Evolutionary conservation across 2,329 filamentous ascomycete genomes (phyloP).

Genomic region (Claviceps humidiphila): DNA sequence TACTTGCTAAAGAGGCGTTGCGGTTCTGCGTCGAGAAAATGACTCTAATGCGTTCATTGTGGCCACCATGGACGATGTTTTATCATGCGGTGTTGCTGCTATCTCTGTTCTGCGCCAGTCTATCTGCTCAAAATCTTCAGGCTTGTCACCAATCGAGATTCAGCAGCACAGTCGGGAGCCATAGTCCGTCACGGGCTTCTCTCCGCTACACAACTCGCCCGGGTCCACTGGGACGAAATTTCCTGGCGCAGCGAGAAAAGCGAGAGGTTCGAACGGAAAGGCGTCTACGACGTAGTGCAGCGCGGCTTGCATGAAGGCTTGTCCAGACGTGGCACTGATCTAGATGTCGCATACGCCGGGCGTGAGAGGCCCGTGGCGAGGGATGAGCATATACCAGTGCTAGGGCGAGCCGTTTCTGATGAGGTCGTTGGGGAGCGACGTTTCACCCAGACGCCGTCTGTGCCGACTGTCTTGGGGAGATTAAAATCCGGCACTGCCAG

Average conservation of each 20-base stretch:
- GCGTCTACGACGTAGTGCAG: slow-evolving; percentile 52
- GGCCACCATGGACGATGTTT: no score
- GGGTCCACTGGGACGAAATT: not conserved
- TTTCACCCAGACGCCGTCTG: slow-evolving; percentile 10
- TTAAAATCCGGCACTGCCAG: slow-evolving; percentile 11
- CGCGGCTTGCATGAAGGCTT: slow-evolving; percentile 48
- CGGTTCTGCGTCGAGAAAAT: no score
- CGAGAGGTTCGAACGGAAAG: slow-evolving; percentile 30
- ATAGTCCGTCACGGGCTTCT: slow-evolving; percentile 35
- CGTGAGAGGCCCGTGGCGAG: no score
- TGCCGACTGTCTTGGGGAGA: slow-evolving; percentile 1
- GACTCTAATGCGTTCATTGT: no score
- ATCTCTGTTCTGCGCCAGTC: no score
- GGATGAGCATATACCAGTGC: no score
- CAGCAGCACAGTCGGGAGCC: slow-evolving; percentile 64
- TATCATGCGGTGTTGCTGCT: no score
- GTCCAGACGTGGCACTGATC: slow-evolving; percentile 21
- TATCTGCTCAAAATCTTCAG: no score
- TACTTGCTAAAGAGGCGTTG: no score
- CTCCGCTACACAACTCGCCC: not conserved
- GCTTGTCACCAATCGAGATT: slow-evolving; percentile 43
- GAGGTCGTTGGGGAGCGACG: not conserved
- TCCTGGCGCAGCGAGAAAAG: slow-evolving; percentile 1
- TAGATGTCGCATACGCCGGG: no score
- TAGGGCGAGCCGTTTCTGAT: slow-evolving; percentile 17